These are phyloP conservation scores for Candida dubliniensis DNA, from an alignment of 1,139 yeast genomes.

Conservation along the genomic window DNA sequence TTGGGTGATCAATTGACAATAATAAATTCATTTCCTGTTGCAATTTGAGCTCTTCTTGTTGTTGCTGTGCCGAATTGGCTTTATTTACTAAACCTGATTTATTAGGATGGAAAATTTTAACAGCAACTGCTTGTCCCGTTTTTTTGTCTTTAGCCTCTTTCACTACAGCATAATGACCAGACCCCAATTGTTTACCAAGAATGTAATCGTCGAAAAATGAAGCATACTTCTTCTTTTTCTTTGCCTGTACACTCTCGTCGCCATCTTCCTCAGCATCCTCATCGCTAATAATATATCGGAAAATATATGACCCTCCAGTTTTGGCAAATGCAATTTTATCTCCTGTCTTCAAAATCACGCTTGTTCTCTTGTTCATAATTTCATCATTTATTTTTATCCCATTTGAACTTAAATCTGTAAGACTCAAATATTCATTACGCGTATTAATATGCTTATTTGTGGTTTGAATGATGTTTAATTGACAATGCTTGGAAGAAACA, in stretches of 20 bases:
- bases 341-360: slow-evolving; percentile 56
- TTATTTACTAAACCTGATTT: slow-evolving; percentile 25
- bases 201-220: slow-evolving; percentile 63
- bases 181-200: slow-evolving; percentile 62
- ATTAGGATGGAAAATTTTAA: slow-evolving; percentile 74
- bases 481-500: slow-evolving; percentile 68
- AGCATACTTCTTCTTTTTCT: slow-evolving; percentile 16
- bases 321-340: slow-evolving; percentile 65
- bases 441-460: slow-evolving; percentile 15
- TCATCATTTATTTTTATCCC: slow-evolving; percentile 68
- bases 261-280: slow-evolving; percentile 19
- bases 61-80: neutral
- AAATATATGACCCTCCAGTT: slow-evolving; percentile 53
- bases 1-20: slow-evolving; percentile 66
- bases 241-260: slow-evolving; percentile 17
- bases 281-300: slow-evolving; percentile 39
- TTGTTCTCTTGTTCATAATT: slow-evolving; percentile 48
- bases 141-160: slow-evolving; percentile 62
- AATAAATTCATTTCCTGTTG: slow-evolving; percentile 69
- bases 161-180: slow-evolving; percentile 80
- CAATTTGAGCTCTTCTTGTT: slow-evolving; percentile 52
- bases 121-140: slow-evolving; percentile 65
- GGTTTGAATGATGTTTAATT: slow-evolving; percentile 36
- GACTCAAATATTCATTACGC: slow-evolving; percentile 41
- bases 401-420: slow-evolving; percentile 63